Conservation (phyloP, 495 filamentous ascomycete genomes). For the Xylaria palmicola region DNA sequence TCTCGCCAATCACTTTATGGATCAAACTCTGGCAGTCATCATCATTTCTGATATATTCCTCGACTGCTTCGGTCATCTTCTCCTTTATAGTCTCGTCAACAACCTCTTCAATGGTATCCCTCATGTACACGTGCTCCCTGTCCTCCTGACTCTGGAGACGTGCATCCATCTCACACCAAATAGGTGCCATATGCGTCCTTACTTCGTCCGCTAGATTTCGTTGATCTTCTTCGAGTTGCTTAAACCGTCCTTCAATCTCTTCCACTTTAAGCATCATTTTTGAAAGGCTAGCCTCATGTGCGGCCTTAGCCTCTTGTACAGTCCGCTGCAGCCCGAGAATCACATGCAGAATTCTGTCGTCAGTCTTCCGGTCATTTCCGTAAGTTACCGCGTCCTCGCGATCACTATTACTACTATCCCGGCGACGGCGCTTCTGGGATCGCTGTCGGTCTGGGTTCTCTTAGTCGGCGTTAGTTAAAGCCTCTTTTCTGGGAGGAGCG, state of each 20-base stretch:
- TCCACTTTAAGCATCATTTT: not conserved
- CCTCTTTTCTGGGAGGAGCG: not conserved
- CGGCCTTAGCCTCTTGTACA: not conserved
- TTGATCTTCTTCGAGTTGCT: constrained; percentile 1
- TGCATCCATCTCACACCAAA: not conserved
- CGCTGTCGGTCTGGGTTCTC: not conserved
- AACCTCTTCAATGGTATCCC: constrained; percentile 1
- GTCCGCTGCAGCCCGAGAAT: not conserved
- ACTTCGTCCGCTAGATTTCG: constrained; percentile 6
- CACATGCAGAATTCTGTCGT: not conserved
- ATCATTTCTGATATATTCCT: not conserved
- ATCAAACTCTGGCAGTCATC: not conserved
- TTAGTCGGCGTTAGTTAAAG: not conserved
- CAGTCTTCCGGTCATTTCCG: not conserved
- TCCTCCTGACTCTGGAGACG: constrained; percentile 5
- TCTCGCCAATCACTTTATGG: not conserved
- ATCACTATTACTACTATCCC: not conserved
- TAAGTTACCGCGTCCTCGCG: not conserved
- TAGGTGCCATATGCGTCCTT: not conserved
- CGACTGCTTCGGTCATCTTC: constrained; percentile 4
- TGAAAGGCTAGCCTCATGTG: not conserved
- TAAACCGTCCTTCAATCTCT: constrained; percentile 4
- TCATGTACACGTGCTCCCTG: not conserved
- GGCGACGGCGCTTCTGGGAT: not conserved
- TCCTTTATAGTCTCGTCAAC: constrained; percentile 2